Percentiles rank a stretch among this genome's conserved stretches.
These are phyloP conservation scores for Moelleriella libera DNA, from an alignment of 2,329 filamentous ascomycete genomes.

Conservation along the genomic window DNA sequence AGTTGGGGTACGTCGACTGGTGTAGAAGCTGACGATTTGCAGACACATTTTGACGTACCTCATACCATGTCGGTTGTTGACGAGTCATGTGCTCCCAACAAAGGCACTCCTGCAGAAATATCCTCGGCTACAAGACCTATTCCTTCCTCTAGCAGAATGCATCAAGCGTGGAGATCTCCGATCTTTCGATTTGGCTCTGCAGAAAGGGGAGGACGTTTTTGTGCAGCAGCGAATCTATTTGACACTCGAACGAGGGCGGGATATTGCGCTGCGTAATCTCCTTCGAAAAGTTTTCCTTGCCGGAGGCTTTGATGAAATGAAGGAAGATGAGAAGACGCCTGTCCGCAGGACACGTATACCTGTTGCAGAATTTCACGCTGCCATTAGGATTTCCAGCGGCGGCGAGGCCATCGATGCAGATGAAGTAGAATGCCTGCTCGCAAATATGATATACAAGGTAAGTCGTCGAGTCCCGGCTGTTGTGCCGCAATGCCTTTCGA, in stretches of 20 bases:
- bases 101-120: slow-evolving; percentile 56
- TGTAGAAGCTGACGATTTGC: slow-evolving; percentile 9
- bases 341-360: slow-evolving; percentile 65
- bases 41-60: slow-evolving; percentile 89
- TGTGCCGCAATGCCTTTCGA: not conserved
- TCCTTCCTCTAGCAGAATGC: slow-evolving; percentile 61
- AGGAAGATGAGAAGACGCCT: slow-evolving; percentile 49
- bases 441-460: slow-evolving; percentile 98
- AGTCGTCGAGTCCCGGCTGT: slow-evolving; percentile 4
- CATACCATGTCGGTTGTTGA: slow-evolving; percentile 84
- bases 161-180: slow-evolving; percentile 74
- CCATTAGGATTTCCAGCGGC: slow-evolving; percentile 59
- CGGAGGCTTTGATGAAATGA: slow-evolving; percentile 66
- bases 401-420: slow-evolving; percentile 62
- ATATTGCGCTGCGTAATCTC: slow-evolving; percentile 83
- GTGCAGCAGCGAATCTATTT: slow-evolving; percentile 89
- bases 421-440: slow-evolving; percentile 88
- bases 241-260: slow-evolving; percentile 80
- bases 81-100: slow-evolving; percentile 71
- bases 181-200: slow-evolving; percentile 71
- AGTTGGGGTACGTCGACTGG: not conserved
- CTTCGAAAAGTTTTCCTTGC: slow-evolving; percentile 81
- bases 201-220: slow-evolving; percentile 78
- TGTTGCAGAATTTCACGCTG: slow-evolving; percentile 72
- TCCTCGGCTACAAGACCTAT: slow-evolving; percentile 62